A percentile compares a stretch with the other conserved stretches of the same genome.
Conservation (phyloP, 2,329 filamentous ascomycete species). For the Pseudocercospora macadamiae region DNA sequence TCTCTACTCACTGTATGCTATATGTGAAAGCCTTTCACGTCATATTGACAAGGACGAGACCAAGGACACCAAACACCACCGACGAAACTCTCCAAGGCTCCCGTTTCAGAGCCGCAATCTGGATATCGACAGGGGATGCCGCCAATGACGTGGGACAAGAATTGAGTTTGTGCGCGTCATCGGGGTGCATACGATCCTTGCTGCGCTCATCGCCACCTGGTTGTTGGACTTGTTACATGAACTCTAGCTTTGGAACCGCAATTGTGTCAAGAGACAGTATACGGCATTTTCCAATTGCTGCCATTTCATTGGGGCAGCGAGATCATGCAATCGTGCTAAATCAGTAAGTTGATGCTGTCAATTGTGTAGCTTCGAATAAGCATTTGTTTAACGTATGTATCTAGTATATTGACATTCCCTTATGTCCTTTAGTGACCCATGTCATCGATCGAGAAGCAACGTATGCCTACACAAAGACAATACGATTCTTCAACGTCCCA, state of each 20-base stretch:
- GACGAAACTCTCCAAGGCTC: background rate
- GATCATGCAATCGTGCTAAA: too few relatives aligned
- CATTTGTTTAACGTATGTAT: too few relatives aligned
- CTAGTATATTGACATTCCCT: too few relatives aligned
- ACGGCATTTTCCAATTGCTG: too few relatives aligned
- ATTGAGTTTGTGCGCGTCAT: background rate
- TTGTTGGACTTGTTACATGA: too few relatives aligned
- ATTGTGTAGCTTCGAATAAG: too few relatives aligned
- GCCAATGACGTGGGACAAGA: constrained; percentile 3
- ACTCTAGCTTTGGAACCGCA: too few relatives aligned
- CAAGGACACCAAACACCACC: background rate
- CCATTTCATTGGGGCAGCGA: too few relatives aligned
- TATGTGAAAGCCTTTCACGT: constrained; percentile 8
- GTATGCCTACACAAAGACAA: constrained; percentile 13
- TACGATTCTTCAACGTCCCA: constrained; percentile 15
- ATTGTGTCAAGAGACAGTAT: too few relatives aligned
- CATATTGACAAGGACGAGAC: constrained; percentile 5
- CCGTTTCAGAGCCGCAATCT: background rate
- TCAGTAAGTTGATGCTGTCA: too few relatives aligned
- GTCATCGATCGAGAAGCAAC: too few relatives aligned
- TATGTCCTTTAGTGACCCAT: too few relatives aligned
- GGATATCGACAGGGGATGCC: background rate
- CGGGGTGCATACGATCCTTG: constrained; percentile 1
- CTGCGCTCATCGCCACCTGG: background rate
- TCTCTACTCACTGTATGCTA: background rate